phyloP scores from a whole-genome alignment of 306 rosid genomes.

The Cucurbita moschata region DNA sequence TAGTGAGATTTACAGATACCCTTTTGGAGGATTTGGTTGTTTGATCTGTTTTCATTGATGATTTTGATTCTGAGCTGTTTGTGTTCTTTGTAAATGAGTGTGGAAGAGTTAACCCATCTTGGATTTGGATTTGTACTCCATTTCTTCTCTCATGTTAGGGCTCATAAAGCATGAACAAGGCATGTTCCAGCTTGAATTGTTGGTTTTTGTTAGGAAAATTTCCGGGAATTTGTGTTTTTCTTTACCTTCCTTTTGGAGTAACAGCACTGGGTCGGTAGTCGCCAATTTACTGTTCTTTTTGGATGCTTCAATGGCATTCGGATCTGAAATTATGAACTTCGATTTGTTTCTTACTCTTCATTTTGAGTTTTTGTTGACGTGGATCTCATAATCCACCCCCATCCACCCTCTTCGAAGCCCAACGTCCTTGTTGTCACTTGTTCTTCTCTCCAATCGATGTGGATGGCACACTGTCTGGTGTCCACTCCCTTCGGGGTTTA shows the following conservation, averaged over 20 bases:
- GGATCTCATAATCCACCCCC: too few species aligned
- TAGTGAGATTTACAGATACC: conserved; percentile 8
- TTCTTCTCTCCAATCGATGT: too few species aligned
- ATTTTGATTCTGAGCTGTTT: conserved; percentile 1
- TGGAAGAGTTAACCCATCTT: not conserved
- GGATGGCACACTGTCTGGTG: too few species aligned
- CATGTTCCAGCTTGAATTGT: not conserved
- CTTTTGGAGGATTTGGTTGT: conserved; percentile 4
- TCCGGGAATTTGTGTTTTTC: not conserved
- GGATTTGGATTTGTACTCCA: conserved; percentile 5
- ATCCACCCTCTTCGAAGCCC: too few species aligned
- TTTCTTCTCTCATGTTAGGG: not conserved
- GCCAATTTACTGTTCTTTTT: not conserved
- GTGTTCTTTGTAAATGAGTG: not conserved
- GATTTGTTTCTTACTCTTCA: not conserved
- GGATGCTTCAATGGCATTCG: not conserved
- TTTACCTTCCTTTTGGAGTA: not conserved
- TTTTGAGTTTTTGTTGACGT: not conserved
- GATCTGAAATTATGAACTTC: not conserved
- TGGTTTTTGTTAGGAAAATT: not conserved
- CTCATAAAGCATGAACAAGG: not conserved
- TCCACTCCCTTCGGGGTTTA: too few species aligned
- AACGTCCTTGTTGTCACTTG: too few species aligned
- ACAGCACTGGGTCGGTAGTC: not conserved
- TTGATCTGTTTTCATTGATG: conserved; percentile 9